Percentiles rank a stretch among this genome's conserved stretches.
These are phyloP conservation scores for Metarhizium robertsii DNA, from an alignment of 2,329 filamentous ascomycete species.

Conservation along the genomic window DNA sequence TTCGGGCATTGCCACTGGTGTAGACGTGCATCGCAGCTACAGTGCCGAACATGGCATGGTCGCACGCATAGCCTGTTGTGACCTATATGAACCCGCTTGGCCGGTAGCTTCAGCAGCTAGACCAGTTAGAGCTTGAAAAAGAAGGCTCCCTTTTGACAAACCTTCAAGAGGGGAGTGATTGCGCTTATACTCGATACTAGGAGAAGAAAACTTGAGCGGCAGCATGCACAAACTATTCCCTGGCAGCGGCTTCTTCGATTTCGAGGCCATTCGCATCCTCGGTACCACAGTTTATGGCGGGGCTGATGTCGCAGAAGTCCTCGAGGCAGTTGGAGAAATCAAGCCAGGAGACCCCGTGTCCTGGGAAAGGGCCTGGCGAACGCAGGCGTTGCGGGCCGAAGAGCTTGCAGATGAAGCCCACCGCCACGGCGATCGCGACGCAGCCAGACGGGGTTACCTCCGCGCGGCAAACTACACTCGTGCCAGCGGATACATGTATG, in stretches of 20 bases:
- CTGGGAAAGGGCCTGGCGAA: constrained; percentile 5
- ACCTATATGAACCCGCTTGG: too few species aligned
- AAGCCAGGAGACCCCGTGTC: constrained; percentile 4
- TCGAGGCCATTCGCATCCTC: constrained; percentile 4
- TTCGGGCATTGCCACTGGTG: too few species aligned
- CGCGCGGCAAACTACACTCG: constrained; percentile 6
- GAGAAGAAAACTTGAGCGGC: too few species aligned
- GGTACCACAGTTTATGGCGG: constrained; percentile 4
- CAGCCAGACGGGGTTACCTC: constrained; percentile 2
- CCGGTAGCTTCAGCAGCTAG: too few species aligned
- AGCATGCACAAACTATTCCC: too few species aligned
- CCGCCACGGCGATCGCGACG: background rate
- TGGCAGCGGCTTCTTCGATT: constrained; percentile 4
- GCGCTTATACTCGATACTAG: too few species aligned
- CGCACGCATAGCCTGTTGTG: too few species aligned
- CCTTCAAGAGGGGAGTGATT: too few species aligned
- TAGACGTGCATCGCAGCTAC: too few species aligned
- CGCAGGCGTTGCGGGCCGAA: constrained; percentile 3
- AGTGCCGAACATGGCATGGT: too few species aligned
- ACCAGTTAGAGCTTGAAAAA: too few species aligned
- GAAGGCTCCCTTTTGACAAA: too few species aligned
- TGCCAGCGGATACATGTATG: constrained; percentile 4
- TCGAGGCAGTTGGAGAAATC: constrained; percentile 6
- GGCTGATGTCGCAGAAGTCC: constrained; percentile 4
- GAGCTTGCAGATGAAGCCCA: constrained; percentile 4